These are phyloP conservation scores for Penicillium frequentans DNA, from an alignment of 2,329 filamentous ascomycete species.

Conservation along the genomic window DNA sequence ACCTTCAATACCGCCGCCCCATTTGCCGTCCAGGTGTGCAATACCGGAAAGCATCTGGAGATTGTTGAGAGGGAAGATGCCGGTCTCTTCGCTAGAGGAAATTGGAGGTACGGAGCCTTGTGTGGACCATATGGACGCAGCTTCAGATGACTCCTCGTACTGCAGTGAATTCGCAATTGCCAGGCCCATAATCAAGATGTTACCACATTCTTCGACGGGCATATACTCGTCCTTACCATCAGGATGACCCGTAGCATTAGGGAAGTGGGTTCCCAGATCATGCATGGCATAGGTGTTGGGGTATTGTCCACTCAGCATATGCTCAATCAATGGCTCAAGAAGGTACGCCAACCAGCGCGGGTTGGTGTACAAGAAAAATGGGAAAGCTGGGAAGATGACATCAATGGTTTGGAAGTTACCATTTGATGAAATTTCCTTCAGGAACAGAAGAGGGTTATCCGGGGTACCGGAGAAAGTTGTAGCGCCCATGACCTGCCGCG, in stretches of 20 bases:
- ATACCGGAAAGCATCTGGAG: constrained; percentile 53
- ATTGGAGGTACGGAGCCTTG: constrained; percentile 27
- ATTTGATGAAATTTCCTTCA: constrained; percentile 84
- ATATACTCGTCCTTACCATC: constrained; percentile 57
- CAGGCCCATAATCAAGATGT: constrained; percentile 80
- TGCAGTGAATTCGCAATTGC: constrained; percentile 73
- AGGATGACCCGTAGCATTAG: constrained; percentile 56
- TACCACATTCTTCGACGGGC: constrained; percentile 62
- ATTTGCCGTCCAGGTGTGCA: constrained; percentile 61
- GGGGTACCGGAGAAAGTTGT: constrained; percentile 72
- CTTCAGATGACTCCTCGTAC: constrained; percentile 58
- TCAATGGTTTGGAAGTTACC: constrained; percentile 85
- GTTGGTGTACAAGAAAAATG: constrained; percentile 84
- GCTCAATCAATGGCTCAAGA: constrained; percentile 76
- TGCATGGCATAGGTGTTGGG: constrained; percentile 64
- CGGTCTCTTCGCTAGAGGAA: constrained; percentile 23
- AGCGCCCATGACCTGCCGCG: constrained; percentile 77
- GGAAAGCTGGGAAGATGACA: constrained; percentile 83
- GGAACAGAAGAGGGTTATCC: constrained; percentile 70
- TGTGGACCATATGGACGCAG: constrained; percentile 60
- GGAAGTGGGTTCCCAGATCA: constrained; percentile 54
- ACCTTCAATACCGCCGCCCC: constrained; percentile 57
- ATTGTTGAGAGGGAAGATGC: constrained; percentile 50
- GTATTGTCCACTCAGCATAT: constrained; percentile 79
- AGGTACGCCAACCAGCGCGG: constrained; percentile 78